These are phyloP conservation scores for Trichoderma sp. DNA, from an alignment of 2,329 filamentous ascomycete genomes.

Conservation along the genomic window DNA sequence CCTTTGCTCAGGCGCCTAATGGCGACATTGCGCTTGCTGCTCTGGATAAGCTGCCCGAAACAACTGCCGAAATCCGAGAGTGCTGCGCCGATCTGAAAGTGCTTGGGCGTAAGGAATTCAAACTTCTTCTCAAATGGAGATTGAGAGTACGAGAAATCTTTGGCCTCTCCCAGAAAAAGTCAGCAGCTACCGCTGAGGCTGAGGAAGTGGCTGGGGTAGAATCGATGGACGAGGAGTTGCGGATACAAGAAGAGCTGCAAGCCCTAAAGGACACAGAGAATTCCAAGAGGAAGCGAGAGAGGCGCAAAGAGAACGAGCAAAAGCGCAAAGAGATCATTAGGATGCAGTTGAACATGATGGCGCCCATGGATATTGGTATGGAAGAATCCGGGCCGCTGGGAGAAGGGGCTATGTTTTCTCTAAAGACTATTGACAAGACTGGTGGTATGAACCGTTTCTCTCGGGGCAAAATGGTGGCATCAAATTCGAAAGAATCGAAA, in stretches of 20 bases:
- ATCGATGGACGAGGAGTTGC: slow-evolving; percentile 91
- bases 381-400: slow-evolving; percentile 78
- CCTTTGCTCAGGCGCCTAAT: slow-evolving; percentile 75
- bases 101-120: slow-evolving; percentile 91
- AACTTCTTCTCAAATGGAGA: slow-evolving; percentile 83
- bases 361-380: slow-evolving; percentile 92
- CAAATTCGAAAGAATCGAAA: slow-evolving; percentile 52
- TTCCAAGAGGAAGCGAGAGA: slow-evolving; percentile 75
- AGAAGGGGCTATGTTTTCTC: slow-evolving; percentile 78
- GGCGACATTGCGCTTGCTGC: slow-evolving; percentile 85
- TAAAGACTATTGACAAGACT: slow-evolving; percentile 77
- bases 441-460: slow-evolving; percentile 58
- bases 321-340: slow-evolving; percentile 94
- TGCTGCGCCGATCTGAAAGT: slow-evolving; percentile 85
- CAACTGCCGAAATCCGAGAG: slow-evolving; percentile 73
- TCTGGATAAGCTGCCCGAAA: slow-evolving; percentile 80
- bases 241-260: slow-evolving; percentile 83
- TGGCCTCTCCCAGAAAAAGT: slow-evolving; percentile 76
- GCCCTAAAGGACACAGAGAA: slow-evolving; percentile 75
- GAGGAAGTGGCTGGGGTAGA: slow-evolving; percentile 79
- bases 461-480: slow-evolving; percentile 74
- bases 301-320: slow-evolving; percentile 83
- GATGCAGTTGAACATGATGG: slow-evolving; percentile 96
- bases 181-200: slow-evolving; percentile 40
- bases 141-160: slow-evolving; percentile 87